Base-by-base conservation (phyloP, 768 basidiomycete genomes). In the Leucocoprinus leucothites region DNA sequence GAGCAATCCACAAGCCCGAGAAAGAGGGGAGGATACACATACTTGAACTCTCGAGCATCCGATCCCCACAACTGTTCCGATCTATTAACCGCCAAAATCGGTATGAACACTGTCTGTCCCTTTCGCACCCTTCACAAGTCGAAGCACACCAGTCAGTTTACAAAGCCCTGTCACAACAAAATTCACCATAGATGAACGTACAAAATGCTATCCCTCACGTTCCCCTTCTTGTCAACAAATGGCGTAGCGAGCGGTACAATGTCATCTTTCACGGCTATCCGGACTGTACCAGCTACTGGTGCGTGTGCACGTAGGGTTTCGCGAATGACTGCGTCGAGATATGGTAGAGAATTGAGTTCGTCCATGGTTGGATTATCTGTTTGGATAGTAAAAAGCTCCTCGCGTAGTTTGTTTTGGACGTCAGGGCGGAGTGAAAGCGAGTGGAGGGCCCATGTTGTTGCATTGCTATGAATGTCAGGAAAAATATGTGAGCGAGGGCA, bases 291-390 rank as follows among this genome's bases (percentile, higher is more conserved):
- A 0, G 76, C 68, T 3, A 86, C 76, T 0, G 84, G 83, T 0
- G 82, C 48, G 56, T 87, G 74, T 0, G 84, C 42, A 0, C 87
- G 78, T 55, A 88, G 65, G 0, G 76, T 79, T 67, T 88, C 87
- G 7, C 80, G 77, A 2, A 86, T 73, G 9, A 87, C 77, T 18
- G 72, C 72, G 58, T 89, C 89, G 19, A 91, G 81, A 61, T 87
- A 89, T 0, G 85, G 79, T 2, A 93, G 72, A 3, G 77, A 71
- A 53, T 81, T 78, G 1, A 91, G 75, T 28, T 84, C 77, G 31
- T 91, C 88, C 84, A 89, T 87, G 3, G 77, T 75, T 2, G 87
- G 87, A 1, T 69, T 79, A 8, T 86, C 81, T 0, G 80, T 82
- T 1, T 73, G 62, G 9, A 85, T 69, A 0, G 68, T 62, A 7